These are phyloP conservation scores for Mortierella alpina DNA, from an alignment of 192 early-diverging fungal genomes.

Conservation along the genomic window DNA sequence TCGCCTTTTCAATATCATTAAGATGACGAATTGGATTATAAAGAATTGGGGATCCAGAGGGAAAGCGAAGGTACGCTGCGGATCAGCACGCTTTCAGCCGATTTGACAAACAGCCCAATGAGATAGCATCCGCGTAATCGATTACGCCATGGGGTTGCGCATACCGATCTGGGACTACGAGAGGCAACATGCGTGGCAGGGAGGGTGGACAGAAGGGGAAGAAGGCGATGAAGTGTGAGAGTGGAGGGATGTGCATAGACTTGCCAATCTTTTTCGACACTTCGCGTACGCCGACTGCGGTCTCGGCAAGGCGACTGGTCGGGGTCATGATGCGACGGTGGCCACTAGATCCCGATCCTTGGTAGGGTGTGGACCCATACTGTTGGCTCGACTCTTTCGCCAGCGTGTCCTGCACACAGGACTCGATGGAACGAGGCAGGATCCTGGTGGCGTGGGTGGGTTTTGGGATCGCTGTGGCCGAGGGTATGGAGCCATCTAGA, in stretches of 20 bases:
- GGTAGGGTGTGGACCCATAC: background rate
- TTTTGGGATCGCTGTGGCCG: background rate
- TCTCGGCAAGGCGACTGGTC: constrained; percentile 65
- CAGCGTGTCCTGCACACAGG: constrained; percentile 38
- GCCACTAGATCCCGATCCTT: constrained; percentile 17
- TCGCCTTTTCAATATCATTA: no score
- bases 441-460: constrained; percentile 1
- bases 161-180: no score
- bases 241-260: constrained; percentile 2
- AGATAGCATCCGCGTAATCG: no score
- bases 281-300: constrained; percentile 75
- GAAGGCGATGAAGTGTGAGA: background rate
- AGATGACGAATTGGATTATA: no score
- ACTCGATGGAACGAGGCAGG: constrained; percentile 24
- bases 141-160: no score
- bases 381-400: constrained; percentile 17
- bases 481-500: constrained; percentile 32
- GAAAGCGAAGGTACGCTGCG: no score
- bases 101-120: no score
- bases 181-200: no score
- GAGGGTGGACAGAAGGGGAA: background rate
- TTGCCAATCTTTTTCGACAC: constrained; percentile 78
- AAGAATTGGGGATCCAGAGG: no score
- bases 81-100: no score
- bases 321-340: constrained; percentile 50